A percentile compares a stretch with the other conserved stretches of the same genome.
Evolutionary conservation across 75 land plant genomes (phyloP).

Genomic region (Cryptomeria japonica): DNA sequence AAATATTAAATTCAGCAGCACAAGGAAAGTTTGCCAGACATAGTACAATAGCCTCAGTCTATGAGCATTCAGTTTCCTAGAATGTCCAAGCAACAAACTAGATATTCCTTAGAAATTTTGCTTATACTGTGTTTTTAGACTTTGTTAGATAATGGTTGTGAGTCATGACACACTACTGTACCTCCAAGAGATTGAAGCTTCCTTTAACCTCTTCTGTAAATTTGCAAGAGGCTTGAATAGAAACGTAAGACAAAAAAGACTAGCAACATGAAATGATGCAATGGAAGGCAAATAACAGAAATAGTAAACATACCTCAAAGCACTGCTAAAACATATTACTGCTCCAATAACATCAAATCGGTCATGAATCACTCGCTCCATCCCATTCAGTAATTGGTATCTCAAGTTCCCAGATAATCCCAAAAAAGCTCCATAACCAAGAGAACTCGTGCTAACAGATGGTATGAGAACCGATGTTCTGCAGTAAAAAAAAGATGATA

Average conservation of each 20-base stretch:
- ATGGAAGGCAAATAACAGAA: background rate
- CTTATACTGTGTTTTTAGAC: background rate
- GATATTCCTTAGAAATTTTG: background rate
- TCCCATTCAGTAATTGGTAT: conserved; percentile 81
- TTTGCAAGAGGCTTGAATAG: background rate
- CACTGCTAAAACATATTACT: conserved; percentile 64
- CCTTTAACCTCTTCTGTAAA: background rate
- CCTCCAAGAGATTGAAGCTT: background rate
- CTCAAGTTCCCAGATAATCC: conserved; percentile 84
- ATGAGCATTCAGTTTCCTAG: background rate
- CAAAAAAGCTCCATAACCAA: conserved; percentile 89
- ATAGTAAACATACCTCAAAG: conserved; percentile 56
- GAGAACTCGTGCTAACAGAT: conserved; percentile 65
- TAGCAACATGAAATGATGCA: conserved; percentile 6
- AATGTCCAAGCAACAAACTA: background rate
- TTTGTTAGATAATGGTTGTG: background rate
- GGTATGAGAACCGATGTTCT: conserved; percentile 77
- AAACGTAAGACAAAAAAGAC: background rate
- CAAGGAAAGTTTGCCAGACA: background rate
- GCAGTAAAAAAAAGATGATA: conserved; percentile 1
- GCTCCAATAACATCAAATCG: conserved; percentile 86
- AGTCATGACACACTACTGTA: background rate
- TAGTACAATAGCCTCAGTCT: background rate
- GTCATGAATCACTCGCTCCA: conserved; percentile 69
- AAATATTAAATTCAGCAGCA: background rate